Percentiles rank a stretch among this genome's conserved stretches.
These are phyloP conservation scores for Aechmea fasciata DNA, from an alignment of 176 grass and related monocot genomes.

Conservation along the genomic window DNA sequence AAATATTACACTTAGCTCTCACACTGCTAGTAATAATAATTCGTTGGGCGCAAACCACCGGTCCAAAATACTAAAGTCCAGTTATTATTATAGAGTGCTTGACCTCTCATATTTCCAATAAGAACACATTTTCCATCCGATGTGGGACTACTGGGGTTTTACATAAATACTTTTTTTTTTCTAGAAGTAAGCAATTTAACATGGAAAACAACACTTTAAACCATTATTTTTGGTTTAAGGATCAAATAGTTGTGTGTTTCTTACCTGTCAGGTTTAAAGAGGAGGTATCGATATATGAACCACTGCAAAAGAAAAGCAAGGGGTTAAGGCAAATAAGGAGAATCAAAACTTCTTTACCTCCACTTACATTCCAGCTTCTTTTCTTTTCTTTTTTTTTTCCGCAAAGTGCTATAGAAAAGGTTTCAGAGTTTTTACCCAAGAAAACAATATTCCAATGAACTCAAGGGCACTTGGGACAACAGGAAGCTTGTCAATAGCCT, in stretches of 20 bases:
- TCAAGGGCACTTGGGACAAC: slow-evolving; percentile 51
- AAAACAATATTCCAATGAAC: slow-evolving; percentile 65
- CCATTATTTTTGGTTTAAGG: background rate
- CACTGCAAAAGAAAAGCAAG: slow-evolving; percentile 29
- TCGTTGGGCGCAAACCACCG: no score
- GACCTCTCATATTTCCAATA: no score
- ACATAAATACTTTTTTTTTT: no score
- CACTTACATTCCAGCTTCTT: background rate
- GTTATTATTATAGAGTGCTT: no score
- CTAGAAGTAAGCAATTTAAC: no score
- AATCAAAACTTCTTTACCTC: background rate
- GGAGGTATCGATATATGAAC: slow-evolving; percentile 89
- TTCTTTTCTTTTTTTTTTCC: slow-evolving; percentile 1
- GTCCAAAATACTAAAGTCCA: no score
- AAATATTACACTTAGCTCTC: no score
- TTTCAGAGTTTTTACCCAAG: slow-evolving; percentile 46
- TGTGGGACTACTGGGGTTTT: no score
- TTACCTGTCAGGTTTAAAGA: slow-evolving; percentile 84
- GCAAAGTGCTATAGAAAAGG: background rate
- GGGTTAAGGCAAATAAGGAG: background rate
- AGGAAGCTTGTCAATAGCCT: slow-evolving; percentile 84
- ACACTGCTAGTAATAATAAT: no score
- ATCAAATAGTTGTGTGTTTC: slow-evolving; percentile 1
- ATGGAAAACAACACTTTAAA: no score
- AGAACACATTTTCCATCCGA: no score